Conservation (phyloP, 768 basidiomycete genomes). For the Termitomyces sp. region DNA sequence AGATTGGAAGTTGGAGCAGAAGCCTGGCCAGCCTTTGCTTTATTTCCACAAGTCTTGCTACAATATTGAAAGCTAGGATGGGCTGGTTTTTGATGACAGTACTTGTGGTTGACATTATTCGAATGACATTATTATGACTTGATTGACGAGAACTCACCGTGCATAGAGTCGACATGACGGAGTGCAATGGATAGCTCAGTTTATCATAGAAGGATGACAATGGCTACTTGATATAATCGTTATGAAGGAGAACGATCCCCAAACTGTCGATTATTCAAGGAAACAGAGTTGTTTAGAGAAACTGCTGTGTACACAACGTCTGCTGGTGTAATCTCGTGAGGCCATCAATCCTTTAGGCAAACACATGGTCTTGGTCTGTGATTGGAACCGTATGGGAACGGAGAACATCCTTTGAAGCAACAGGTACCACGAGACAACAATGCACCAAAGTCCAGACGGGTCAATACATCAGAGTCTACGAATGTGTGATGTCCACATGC, state of each 20-base stretch:
- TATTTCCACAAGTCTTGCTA: slow-evolving; percentile 51
- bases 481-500: background rate
- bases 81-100: slow-evolving; percentile 54
- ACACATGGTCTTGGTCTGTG: background rate
- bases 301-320: background rate
- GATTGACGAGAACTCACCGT: background rate
- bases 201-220: background rate
- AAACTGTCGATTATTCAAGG: background rate
- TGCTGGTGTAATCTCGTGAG: background rate
- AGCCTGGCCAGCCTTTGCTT: slow-evolving; percentile 26
- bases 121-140: background rate
- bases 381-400: background rate
- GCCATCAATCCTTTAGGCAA: background rate
- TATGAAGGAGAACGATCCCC: background rate
- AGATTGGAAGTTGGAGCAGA: slow-evolving; percentile 23
- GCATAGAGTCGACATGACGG: slow-evolving; percentile 1
- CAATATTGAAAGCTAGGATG: slow-evolving; percentile 57
- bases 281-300: background rate
- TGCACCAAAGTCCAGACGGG: background rate
- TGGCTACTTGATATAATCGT: background rate
- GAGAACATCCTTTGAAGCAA: background rate
- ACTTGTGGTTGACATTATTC: slow-evolving; percentile 24
- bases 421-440: background rate
- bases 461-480: background rate
- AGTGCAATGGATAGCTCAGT: background rate